These are phyloP conservation scores for Clitopilus hobsonii DNA, from an alignment of 768 basidiomycete genomes.

Conservation along the genomic window DNA sequence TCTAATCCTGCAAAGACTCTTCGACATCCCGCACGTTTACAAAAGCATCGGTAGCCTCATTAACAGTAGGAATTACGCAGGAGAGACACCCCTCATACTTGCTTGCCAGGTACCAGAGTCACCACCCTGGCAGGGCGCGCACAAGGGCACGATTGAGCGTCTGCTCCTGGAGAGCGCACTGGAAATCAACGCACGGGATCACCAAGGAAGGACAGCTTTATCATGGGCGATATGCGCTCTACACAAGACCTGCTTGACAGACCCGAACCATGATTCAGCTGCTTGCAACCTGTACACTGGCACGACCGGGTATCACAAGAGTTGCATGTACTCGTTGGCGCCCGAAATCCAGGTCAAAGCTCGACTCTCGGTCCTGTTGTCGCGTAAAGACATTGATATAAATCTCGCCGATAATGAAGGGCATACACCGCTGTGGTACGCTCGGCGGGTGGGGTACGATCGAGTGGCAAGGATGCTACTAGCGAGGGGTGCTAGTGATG, in stretches of 20 bases:
- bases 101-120: too few relatives aligned
- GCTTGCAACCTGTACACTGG: too few relatives aligned
- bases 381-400: neutral
- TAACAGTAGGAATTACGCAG: neutral
- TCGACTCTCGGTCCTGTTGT: neutral
- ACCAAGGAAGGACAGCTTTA: neutral
- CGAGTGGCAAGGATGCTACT: neutral
- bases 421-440: neutral
- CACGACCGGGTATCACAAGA: too few relatives aligned
- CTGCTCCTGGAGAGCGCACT: neutral
- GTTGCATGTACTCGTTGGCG: too few relatives aligned
- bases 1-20: neutral
- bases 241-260: neutral
- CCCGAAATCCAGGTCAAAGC: neutral
- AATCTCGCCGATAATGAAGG: neutral
- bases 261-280: too few relatives aligned
- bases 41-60: too few relatives aligned
- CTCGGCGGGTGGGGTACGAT: neutral
- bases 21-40: neutral
- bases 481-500: conserved; percentile 2
- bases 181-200: neutral
- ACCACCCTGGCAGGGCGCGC: neutral
- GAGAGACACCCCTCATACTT: neutral
- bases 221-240: neutral
- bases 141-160: neutral